These are phyloP conservation scores for Oryza longistaminata DNA, from an alignment of 176 grass and related monocot species.

Conservation along the genomic window DNA sequence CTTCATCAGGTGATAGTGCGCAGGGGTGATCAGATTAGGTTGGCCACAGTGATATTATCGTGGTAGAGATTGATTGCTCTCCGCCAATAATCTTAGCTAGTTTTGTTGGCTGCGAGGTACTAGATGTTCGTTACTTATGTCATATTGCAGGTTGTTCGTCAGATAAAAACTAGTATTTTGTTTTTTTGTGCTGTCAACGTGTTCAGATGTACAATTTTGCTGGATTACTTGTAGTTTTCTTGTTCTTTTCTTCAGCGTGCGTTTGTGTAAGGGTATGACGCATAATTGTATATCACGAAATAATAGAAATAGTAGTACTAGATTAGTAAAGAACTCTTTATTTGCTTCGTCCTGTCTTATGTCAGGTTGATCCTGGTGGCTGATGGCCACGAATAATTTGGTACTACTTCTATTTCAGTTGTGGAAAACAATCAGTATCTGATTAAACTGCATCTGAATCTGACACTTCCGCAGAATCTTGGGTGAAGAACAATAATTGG, in stretches of 20 bases:
- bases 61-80: slow-evolving; percentile 7
- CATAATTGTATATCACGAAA: not conserved
- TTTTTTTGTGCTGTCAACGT: slow-evolving; percentile 17
- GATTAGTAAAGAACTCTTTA: not conserved
- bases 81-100: not conserved
- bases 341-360: not conserved
- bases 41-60: not conserved
- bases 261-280: not conserved
- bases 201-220: not conserved
- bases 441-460: not conserved
- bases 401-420: not conserved
- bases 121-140: slow-evolving; percentile 26
- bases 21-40: slow-evolving; percentile 26
- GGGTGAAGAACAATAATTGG: not conserved
- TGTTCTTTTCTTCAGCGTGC: not conserved
- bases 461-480: not conserved
- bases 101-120: slow-evolving; percentile 10
- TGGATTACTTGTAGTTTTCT: not conserved
- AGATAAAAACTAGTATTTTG: not conserved
- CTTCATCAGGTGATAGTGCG: not conserved
- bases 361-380: not conserved
- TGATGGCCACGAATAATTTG: not conserved
- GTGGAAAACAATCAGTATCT: not conserved
- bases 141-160: not conserved
- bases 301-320: not conserved